These are phyloP conservation scores for Wickerhamomyces strasburgensis DNA, from an alignment of 805 yeast genomes.

Conservation along the genomic window DNA sequence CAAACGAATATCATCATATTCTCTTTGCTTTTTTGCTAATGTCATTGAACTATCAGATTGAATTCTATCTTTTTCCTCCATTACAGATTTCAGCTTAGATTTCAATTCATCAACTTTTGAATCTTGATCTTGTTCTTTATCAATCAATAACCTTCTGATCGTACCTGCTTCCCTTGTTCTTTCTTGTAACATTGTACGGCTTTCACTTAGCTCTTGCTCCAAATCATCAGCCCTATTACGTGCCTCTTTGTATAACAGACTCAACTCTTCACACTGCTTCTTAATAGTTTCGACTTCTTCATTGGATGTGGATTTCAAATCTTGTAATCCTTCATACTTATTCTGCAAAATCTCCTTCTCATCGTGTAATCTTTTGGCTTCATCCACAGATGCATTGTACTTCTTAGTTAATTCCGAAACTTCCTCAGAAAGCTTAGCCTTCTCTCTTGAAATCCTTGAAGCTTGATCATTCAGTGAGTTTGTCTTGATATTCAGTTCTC, in stretches of 20 bases:
- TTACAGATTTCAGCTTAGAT: conserved; percentile 42
- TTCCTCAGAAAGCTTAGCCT: conserved; percentile 30
- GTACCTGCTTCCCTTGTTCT: conserved; percentile 74
- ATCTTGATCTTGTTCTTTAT: conserved; percentile 57
- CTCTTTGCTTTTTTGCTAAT: conserved; percentile 56
- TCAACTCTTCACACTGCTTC: conserved; percentile 68
- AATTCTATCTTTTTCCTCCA: conserved; percentile 57
- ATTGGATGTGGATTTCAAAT: conserved; percentile 29
- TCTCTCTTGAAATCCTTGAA: conserved; percentile 32
- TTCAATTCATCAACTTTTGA: conserved; percentile 49
- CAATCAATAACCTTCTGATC: conserved; percentile 62
- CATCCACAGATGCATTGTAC: conserved; percentile 32
- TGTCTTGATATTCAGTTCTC: conserved; percentile 25
- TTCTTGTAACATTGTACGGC: conserved; percentile 69
- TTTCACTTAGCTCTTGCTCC: conserved; percentile 79
- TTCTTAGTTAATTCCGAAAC: conserved; percentile 33
- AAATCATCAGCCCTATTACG: conserved; percentile 55
- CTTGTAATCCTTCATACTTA: conserved; percentile 34
- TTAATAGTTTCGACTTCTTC: conserved; percentile 46
- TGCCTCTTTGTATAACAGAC: conserved; percentile 63
- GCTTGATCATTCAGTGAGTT: conserved; percentile 30
- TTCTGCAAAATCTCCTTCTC: conserved; percentile 33
- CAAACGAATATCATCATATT: conserved; percentile 55
- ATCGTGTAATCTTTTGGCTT: conserved; percentile 38
- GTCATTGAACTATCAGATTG: conserved; percentile 48